phyloP scores from a whole-genome alignment of 2,329 filamentous ascomycete genomes.

The Verticillium isaacii region DNA sequence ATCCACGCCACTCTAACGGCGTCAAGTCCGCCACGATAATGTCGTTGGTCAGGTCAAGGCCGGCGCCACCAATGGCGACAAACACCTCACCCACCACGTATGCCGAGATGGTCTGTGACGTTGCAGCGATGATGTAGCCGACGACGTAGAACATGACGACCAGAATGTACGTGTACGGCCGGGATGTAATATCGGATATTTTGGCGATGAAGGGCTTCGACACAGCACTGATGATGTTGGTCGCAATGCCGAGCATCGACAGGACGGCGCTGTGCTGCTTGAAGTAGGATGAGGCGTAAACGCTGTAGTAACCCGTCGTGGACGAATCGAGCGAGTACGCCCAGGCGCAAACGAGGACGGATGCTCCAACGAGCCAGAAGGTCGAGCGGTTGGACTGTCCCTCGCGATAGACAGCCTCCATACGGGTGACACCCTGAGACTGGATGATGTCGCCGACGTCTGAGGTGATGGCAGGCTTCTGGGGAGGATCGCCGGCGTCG shows the following conservation, averaged over 20 bases:
- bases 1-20: conserved; percentile 43
- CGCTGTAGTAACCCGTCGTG: conserved; percentile 22
- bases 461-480: conserved; percentile 4
- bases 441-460: conserved; percentile 16
- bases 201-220: conserved; percentile 59
- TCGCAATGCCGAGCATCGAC: conserved; percentile 22
- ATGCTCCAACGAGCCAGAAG: conserved; percentile 20
- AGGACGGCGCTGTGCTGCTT: conserved; percentile 21
- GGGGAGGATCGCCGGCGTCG: neutral
- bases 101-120: conserved; percentile 44
- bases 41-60: conserved; percentile 56
- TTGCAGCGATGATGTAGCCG: conserved; percentile 54
- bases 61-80: conserved; percentile 54
- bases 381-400: conserved; percentile 17
- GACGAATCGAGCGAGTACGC: conserved; percentile 23
- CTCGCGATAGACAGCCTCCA: conserved; percentile 24
- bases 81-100: conserved; percentile 53
- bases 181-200: conserved; percentile 56
- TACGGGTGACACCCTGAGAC: conserved; percentile 20
- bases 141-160: conserved; percentile 49
- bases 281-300: conserved; percentile 22
- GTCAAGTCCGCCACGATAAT: conserved; percentile 62
- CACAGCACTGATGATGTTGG: conserved; percentile 39
- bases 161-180: conserved; percentile 55
- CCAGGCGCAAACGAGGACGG: conserved; percentile 24